phyloP scores from a whole-genome alignment of 192 early-diverging fungal species.

The Coemansia interrupta region DNA sequence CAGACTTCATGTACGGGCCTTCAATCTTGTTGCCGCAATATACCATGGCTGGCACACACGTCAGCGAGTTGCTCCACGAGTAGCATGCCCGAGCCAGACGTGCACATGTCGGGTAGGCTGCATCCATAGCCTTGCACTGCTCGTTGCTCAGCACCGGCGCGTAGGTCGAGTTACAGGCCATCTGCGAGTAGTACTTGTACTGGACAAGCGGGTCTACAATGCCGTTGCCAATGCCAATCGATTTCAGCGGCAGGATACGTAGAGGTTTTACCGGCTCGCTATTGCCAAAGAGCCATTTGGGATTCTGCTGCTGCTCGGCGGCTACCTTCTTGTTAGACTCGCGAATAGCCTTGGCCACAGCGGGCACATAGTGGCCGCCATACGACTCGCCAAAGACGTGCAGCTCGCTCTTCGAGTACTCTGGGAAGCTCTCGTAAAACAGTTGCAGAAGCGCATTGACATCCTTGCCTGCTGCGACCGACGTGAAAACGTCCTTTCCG shows the following conservation, averaged over 20 bases:
- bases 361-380: constrained; percentile 95
- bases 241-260: constrained; percentile 66
- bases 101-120: constrained; percentile 69
- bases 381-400: constrained; percentile 90
- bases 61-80: constrained; percentile 68
- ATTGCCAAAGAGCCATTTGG: neutral
- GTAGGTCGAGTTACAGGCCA: constrained; percentile 71
- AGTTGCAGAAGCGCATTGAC: constrained; percentile 91
- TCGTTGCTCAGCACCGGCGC: constrained; percentile 71
- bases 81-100: constrained; percentile 79
- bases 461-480: constrained; percentile 75
- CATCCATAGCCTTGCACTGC: constrained; percentile 71
- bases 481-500: constrained; percentile 67
- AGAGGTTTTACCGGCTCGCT: too few species aligned
- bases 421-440: constrained; percentile 80
- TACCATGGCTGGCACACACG: constrained; percentile 75
- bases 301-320: constrained; percentile 20
- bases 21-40: constrained; percentile 84
- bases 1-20: constrained; percentile 71
- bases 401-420: constrained; percentile 75
- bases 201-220: constrained; percentile 86
- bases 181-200: constrained; percentile 81
- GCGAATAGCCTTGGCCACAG: constrained; percentile 76
- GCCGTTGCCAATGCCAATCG: constrained; percentile 88
- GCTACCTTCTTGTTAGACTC: constrained; percentile 58